Evolutionary conservation across 2,329 filamentous ascomycete genomes (phyloP).

Genomic region (Ophiosphaerella narmari): DNA sequence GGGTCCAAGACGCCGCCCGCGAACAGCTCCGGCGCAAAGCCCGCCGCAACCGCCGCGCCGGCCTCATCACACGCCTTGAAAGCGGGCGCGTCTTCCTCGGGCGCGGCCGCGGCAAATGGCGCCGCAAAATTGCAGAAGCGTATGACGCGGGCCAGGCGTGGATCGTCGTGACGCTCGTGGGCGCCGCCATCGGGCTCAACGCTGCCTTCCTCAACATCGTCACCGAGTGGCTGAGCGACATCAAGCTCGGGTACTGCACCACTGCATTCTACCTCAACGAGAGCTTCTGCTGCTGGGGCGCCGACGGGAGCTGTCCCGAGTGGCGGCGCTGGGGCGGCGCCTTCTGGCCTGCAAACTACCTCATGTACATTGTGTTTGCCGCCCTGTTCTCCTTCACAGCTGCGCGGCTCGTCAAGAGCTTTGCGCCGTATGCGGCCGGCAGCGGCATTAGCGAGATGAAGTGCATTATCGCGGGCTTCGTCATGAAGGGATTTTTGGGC

Average conservation of each 20-base stretch:
- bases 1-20: slow-evolving; percentile 95
- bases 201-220: slow-evolving; percentile 92
- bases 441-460: slow-evolving; percentile 99
- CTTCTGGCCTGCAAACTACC: slow-evolving; percentile 78
- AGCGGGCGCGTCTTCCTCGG: slow-evolving; percentile 61
- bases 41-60: slow-evolving; percentile 69
- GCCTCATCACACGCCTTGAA: slow-evolving; percentile 31
- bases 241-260: slow-evolving; percentile 94
- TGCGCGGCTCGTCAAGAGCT: slow-evolving; percentile 83
- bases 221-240: slow-evolving; percentile 94
- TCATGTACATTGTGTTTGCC: slow-evolving; percentile 85
- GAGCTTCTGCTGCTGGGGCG: slow-evolving; percentile 97
- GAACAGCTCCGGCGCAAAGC: slow-evolving; percentile 83
- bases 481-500: slow-evolving; percentile 98
- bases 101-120: slow-evolving; percentile 65
- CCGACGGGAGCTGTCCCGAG: slow-evolving; percentile 83
- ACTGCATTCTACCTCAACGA: slow-evolving; percentile 98
- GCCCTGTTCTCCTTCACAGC: slow-evolving; percentile 81
- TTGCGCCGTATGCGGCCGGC: slow-evolving; percentile 93
- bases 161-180: slow-evolving; percentile 95
- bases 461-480: slow-evolving; percentile 97
- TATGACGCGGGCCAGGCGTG: slow-evolving; percentile 97
- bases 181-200: slow-evolving; percentile 89
- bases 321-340: slow-evolving; percentile 91
- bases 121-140: slow-evolving; percentile 77